These are phyloP conservation scores for Juglanconis oblonga DNA, from an alignment of 2,329 filamentous ascomycete genomes.

Conservation along the genomic window DNA sequence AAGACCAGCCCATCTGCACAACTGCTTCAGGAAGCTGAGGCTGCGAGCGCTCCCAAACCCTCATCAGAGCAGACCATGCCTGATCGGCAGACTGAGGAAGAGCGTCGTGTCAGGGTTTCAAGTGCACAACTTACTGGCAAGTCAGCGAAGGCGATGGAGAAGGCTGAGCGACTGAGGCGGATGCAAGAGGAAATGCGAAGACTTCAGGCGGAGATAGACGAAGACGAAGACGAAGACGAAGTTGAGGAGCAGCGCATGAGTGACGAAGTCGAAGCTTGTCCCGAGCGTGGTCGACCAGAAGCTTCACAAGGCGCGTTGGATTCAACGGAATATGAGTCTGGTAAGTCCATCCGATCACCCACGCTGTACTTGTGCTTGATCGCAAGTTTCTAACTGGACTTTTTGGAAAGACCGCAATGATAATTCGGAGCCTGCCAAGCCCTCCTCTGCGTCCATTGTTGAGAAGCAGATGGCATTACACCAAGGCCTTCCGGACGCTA, in stretches of 20 bases:
- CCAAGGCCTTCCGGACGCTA: not conserved
- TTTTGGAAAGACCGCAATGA: constrained; percentile 24
- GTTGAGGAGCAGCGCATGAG: constrained; percentile 25
- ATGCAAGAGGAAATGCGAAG: constrained; percentile 45
- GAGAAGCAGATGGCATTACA: not conserved
- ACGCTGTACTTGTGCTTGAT: not conserved
- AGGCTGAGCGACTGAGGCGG: constrained; percentile 46
- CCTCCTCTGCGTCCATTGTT: not conserved
- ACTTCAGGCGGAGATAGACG: constrained; percentile 47
- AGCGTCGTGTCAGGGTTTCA: constrained; percentile 32
- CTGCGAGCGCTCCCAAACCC: constrained; percentile 26
- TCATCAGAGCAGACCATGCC: constrained; percentile 12
- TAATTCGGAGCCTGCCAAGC: not conserved
- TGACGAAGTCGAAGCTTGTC: constrained; percentile 30
- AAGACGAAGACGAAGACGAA: constrained; percentile 27
- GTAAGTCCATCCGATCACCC: not conserved
- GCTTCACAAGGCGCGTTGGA: not conserved
- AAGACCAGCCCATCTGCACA: constrained; percentile 24
- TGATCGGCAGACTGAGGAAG: constrained; percentile 12
- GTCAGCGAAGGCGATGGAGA: constrained; percentile 38
- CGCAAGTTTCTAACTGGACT: not conserved
- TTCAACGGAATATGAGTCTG: not conserved
- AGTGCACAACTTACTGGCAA: constrained; percentile 38
- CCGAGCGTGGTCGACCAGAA: constrained; percentile 29
- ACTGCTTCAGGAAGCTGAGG: constrained; percentile 22